phyloP scores from a whole-genome alignment of 2,329 filamentous ascomycete genomes.

The Teratosphaeria pseudoeucalypti region DNA sequence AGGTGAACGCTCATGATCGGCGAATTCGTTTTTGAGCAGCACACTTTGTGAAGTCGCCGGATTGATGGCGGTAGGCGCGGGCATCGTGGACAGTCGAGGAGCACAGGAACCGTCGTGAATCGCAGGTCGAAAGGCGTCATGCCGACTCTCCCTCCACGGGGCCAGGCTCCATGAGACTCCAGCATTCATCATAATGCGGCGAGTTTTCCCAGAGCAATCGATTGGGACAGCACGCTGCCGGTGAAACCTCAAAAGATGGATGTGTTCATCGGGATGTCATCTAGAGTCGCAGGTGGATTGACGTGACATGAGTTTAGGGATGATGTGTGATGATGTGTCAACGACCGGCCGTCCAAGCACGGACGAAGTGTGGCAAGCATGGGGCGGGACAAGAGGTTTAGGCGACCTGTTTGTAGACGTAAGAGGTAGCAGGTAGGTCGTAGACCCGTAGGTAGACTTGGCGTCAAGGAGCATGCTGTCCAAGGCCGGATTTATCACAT shows the following conservation, averaged over 20 bases:
- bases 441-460: neutral
- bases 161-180: neutral
- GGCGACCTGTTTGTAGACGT: neutral
- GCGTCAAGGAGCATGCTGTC: neutral
- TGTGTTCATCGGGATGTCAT: neutral
- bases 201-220: neutral
- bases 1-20: neutral
- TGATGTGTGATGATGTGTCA: neutral
- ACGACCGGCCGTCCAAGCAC: neutral
- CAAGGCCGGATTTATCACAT: neutral
- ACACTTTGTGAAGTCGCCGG: constrained; percentile 6
- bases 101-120: neutral
- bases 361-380: neutral
- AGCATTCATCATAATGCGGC: neutral
- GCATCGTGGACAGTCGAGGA: constrained; percentile 12
- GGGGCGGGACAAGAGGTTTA: neutral
- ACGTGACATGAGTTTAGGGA: neutral
- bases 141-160: constrained; percentile 1
- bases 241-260: neutral
- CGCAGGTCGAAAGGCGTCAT: neutral
- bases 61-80: constrained; percentile 9
- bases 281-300: neutral
- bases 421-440: too few relatives aligned
- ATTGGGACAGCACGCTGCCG: neutral
- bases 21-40: constrained; percentile 4